Evolutionary conservation across 78 protist species (phyloP).

Genomic region (Isochrysis galbana): DNA sequence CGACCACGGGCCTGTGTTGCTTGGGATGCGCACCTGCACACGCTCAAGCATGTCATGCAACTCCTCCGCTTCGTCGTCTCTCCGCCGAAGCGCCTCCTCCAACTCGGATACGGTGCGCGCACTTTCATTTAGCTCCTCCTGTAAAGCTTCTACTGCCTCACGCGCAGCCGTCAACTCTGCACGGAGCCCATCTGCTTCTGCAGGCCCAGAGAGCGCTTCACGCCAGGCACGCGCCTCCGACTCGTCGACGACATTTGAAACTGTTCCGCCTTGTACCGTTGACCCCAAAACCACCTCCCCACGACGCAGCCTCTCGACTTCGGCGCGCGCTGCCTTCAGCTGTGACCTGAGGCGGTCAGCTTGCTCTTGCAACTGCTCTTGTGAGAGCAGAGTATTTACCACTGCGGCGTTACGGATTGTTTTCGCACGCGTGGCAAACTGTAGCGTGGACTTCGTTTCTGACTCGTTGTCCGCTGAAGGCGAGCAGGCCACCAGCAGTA

Average conservation of each 20-base stretch:
- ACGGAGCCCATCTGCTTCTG: neutral
- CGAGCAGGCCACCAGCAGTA: constrained; percentile 62
- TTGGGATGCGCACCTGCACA: too few relatives aligned
- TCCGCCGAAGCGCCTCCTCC: too few relatives aligned
- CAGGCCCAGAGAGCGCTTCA: neutral
- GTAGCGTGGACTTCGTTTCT: constrained; percentile 78
- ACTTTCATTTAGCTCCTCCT: neutral
- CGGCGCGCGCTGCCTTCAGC: neutral
- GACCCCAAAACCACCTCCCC: neutral
- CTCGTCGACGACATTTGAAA: neutral
- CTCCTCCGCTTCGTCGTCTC: neutral
- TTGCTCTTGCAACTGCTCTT: neutral
- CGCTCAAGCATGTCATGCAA: neutral
- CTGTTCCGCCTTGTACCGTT: neutral
- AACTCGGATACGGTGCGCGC: neutral
- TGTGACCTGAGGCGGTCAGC: neutral
- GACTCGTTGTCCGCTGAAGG: constrained; percentile 60
- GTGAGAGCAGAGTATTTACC: neutral
- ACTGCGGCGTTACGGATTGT: constrained; percentile 27
- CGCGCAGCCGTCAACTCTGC: neutral
- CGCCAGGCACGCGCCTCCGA: neutral
- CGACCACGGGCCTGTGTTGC: too few relatives aligned
- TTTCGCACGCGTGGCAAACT: constrained; percentile 71
- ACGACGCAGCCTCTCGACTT: neutral
- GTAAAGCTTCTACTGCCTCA: neutral